Conservation (phyloP, 108 stramenopile species). For the Nannochloropsis salina region DNA sequence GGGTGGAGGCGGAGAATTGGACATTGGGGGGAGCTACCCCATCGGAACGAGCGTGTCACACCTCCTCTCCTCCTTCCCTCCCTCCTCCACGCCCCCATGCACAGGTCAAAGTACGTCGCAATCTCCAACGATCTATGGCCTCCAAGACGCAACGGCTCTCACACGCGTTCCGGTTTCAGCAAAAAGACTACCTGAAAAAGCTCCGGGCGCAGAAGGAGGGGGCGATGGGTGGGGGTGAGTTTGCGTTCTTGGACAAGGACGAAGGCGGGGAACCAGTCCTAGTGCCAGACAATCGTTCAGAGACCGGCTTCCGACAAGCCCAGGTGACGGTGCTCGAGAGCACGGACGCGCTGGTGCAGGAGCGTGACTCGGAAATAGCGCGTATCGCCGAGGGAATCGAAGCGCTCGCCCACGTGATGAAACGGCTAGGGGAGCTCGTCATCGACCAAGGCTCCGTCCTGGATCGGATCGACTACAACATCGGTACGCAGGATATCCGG, state of each 20-base stretch:
- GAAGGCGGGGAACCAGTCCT: constrained; percentile 61
- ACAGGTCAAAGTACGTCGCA: constrained; percentile 39
- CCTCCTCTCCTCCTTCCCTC: neutral
- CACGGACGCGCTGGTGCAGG: constrained; percentile 28
- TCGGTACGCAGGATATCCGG: constrained; percentile 54
- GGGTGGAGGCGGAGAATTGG: neutral
- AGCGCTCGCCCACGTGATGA: constrained; percentile 87
- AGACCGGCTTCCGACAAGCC: constrained; percentile 54
- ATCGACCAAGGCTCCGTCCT: constrained; percentile 97
- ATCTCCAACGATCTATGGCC: constrained; percentile 72
- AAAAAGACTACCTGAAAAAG: constrained; percentile 85
- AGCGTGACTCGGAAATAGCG: constrained; percentile 52
- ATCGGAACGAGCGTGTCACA: neutral
- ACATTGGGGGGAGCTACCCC: no score
- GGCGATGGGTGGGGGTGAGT: neutral
- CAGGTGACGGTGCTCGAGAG: constrained; percentile 35
- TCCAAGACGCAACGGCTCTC: constrained; percentile 84
- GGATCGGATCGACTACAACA: constrained; percentile 97
- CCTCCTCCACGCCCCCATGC: neutral
- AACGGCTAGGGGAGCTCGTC: constrained; percentile 88
- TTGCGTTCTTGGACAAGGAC: neutral
- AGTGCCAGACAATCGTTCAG: constrained; percentile 64
- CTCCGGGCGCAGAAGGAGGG: constrained; percentile 76
- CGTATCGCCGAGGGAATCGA: constrained; percentile 88
- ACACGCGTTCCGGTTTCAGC: constrained; percentile 77